Base-by-base conservation (phyloP, 495 filamentous ascomycete species). In the Penicillium tannophilum region DNA sequence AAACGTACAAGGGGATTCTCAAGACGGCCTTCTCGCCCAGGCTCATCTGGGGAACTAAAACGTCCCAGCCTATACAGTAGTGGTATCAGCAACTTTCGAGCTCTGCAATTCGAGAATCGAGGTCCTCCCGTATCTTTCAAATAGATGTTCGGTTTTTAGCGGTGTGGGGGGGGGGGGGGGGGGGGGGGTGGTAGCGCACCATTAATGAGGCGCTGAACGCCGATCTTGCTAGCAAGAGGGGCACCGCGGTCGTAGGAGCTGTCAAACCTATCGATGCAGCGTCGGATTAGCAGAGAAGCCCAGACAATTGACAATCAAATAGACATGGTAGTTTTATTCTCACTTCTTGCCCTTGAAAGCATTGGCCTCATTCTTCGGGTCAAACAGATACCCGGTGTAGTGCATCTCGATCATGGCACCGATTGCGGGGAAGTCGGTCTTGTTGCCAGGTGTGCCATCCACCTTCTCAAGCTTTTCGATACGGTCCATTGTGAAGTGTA, bases 381-480 rank as follows among this genome's bases (percentile, higher is more conserved):
- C 88, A 76, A 88, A 88, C 45, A 95, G 79, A 74, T 83, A 92
- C 61, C 91, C 91, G 20, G 87, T 91, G 79, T 94, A 96, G 72
- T 90, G 87, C 63, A 96, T 92, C 62, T 82, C 82, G 64, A 95
- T 88, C 16, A 67, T 78, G 69, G 92, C 85, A 23, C 89, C 87
- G 16, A 70, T 67, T 62, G 73, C 63, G 45, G 91, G 89, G 66
- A 72, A 81, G 43, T 82, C 68, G 16, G 75, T 76, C 56, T 74
- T 76, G 65, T 87, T 81, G 55, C 87, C 87, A 12, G 67, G 39
- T 16, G 53, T 55, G 47, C 85, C 63, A 46, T 71, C 54, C 48
- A 72, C 57, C 61, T 76, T 83, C 16, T 62, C 63, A 67, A 88
- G 84, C 14, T 41, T 14, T n/a, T 41, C 14, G 36, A 41, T 35